Evolutionary conservation across 768 basidiomycete genomes (phyloP).

Genomic region (Calvatia gigantea): DNA sequence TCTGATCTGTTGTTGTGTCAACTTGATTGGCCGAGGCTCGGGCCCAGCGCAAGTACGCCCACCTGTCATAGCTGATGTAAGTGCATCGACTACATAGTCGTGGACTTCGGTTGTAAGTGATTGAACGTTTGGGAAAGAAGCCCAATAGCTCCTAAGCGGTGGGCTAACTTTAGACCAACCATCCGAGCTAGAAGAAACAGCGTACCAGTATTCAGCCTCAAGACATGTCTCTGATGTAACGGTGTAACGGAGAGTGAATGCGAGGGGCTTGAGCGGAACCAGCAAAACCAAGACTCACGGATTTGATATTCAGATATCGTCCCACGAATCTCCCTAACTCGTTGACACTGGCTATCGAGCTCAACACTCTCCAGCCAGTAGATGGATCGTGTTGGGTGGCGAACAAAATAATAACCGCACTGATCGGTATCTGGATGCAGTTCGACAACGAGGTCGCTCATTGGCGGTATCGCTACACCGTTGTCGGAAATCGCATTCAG

Average conservation of each 20-base stretch:
- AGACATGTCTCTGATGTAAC: background rate
- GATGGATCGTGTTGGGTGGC: background rate
- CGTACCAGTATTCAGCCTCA: constrained; percentile 8
- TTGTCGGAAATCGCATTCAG: background rate
- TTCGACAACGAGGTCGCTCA: constrained; percentile 6
- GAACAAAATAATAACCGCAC: constrained; percentile 8
- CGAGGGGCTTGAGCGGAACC: too few species aligned
- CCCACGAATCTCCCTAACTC: background rate
- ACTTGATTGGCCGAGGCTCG: background rate
- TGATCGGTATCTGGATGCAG: background rate
- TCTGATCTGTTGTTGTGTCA: background rate
- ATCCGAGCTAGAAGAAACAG: background rate
- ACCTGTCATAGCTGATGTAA: constrained; percentile 7
- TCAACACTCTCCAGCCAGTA: constrained; percentile 6
- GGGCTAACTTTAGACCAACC: background rate
- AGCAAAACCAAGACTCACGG: background rate
- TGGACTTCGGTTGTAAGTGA: background rate
- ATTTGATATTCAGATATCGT: background rate
- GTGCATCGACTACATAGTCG: background rate
- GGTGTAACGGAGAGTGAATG: background rate
- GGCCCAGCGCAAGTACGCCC: background rate
- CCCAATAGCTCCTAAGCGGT: constrained; percentile 11
- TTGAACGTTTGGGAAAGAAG: background rate
- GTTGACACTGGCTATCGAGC: background rate
- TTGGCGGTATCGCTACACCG: background rate